Evolutionary conservation across 306 rosid species (phyloP), one percentile per base, ranked within the genome.

Genomic region (Senna tora): DNA sequence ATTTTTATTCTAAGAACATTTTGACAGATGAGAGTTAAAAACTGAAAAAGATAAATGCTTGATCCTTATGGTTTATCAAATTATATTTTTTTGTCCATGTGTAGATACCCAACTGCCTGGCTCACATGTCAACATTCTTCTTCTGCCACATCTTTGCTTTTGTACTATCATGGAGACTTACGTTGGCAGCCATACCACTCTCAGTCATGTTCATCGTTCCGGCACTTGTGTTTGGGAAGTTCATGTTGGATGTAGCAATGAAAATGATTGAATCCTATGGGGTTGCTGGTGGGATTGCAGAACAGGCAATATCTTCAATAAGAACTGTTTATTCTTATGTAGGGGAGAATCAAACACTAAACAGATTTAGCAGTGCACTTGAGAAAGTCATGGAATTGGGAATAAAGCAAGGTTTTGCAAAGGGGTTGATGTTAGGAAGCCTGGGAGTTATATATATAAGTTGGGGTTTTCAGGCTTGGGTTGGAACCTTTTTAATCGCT

Each of bases 391-490:
- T 81, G 82, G 87, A 87, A 17, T 69, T 88, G 46, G 98, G 98
- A 70, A 79, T 87, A 63, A 87, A 89, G 65, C 86, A 78, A 47
- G 97, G 96, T 33, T 77, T 90, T 56, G 83, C 88, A 15, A 93
- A 93, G 61, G 98, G 98, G 34, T 70, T 93, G 79, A 84, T 90
- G 96, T 74, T 90, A 75, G 98, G 97, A 74, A 93, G 97, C 81
- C 78, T 93, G 88, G 98, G 97, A 79, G 71, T 93, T 54, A 83
- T 93, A 39, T 89, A 87, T 25, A 67, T 89, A 2, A 86, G 98
- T 57, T 93, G 98, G 98, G 93, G 98, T 33, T 93, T 90, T 72
- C 98, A 88, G 78, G 96, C 93, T 74, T 90, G 97, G 98, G 89
- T 93, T 55, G 98, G 98, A 51, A 90, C 90, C 49, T 83, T 69